These are phyloP conservation scores for Croton laevigatus DNA, from an alignment of 441 rosid genomes.

Conservation along the genomic window DNA sequence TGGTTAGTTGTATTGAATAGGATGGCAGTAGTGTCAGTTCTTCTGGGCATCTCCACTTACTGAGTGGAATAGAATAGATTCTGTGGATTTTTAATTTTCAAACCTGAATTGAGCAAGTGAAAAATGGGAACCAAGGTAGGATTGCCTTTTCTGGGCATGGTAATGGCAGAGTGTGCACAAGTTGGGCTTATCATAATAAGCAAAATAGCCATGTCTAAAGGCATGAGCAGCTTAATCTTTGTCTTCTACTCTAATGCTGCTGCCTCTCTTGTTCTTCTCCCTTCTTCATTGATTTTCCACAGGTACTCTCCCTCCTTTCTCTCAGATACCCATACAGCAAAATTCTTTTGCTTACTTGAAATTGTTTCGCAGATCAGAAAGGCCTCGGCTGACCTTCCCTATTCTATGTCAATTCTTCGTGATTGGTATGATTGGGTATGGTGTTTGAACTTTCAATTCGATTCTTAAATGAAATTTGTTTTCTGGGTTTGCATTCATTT, in stretches of 20 bases:
- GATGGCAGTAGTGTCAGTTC: not conserved
- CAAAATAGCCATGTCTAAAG: constrained; percentile 53
- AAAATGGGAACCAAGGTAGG: constrained; percentile 14
- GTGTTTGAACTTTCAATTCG: not conserved
- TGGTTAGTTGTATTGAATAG: not conserved
- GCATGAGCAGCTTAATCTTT: constrained; percentile 48
- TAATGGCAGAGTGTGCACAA: constrained; percentile 60
- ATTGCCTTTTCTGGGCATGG: constrained; percentile 42
- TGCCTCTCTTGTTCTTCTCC: constrained; percentile 56
- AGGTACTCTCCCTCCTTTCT: constrained; percentile 23
- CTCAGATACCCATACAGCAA: not conserved
- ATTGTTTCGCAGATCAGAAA: constrained; percentile 37
- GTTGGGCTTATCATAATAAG: constrained; percentile 52
- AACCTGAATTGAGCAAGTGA: not conserved
- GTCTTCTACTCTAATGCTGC: constrained; percentile 55
- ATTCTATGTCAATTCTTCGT: constrained; percentile 43
- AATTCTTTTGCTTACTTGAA: not conserved
- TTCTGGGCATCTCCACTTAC: not conserved
- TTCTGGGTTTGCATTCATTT: constrained; percentile 11
- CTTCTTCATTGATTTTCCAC: constrained; percentile 46
- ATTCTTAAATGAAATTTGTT: not conserved
- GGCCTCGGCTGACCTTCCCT: constrained; percentile 45
- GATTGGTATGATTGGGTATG: constrained; percentile 56
- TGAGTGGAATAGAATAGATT: not conserved
- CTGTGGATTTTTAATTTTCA: not conserved